Percentiles rank a stretch among this genome's conserved stretches.
Conservation (phyloP, 2,329 filamentous ascomycete genomes). For the Chaetomium sp. region DNA sequence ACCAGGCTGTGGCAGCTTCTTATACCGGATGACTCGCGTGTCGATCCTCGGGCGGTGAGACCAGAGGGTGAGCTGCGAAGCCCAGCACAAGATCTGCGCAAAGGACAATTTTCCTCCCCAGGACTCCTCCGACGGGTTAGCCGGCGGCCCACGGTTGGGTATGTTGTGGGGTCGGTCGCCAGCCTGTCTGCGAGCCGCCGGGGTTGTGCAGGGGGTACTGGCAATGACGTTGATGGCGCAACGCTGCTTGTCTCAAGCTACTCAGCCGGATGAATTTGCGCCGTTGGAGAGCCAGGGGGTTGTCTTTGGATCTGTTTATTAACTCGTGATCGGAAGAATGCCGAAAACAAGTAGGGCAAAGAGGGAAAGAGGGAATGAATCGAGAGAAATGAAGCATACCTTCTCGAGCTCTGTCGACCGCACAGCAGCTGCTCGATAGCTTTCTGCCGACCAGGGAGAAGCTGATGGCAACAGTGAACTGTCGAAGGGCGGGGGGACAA, state of each 20-base stretch:
- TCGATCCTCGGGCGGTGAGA: conserved; percentile 20
- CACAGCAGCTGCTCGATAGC: background rate
- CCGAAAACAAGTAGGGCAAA: background rate
- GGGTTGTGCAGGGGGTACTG: conserved; percentile 11
- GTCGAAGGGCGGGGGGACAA: background rate
- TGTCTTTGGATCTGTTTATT: background rate
- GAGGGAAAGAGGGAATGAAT: background rate
- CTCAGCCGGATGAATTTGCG: background rate
- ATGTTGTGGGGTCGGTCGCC: conserved; percentile 13
- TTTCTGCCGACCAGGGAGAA: background rate
- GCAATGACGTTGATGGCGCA: conserved; percentile 11
- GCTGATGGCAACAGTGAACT: background rate
- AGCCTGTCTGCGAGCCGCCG: conserved; percentile 9
- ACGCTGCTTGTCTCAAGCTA: background rate
- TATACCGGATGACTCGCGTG: conserved; percentile 3
- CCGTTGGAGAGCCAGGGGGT: background rate
- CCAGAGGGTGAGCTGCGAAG: background rate
- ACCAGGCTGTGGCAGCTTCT: conserved; percentile 16
- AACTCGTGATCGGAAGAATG: background rate
- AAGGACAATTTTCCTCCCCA: conserved; percentile 10
- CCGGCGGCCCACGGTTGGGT: conserved; percentile 1
- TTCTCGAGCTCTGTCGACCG: background rate
- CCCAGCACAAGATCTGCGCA: conserved; percentile 21
- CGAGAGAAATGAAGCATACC: background rate
- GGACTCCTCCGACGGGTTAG: conserved; percentile 13